Percentiles rank a stretch among this genome's conserved stretches.
Conservation (phyloP, 140 eudicot genomes). For the Senecio squalidus region DNA sequence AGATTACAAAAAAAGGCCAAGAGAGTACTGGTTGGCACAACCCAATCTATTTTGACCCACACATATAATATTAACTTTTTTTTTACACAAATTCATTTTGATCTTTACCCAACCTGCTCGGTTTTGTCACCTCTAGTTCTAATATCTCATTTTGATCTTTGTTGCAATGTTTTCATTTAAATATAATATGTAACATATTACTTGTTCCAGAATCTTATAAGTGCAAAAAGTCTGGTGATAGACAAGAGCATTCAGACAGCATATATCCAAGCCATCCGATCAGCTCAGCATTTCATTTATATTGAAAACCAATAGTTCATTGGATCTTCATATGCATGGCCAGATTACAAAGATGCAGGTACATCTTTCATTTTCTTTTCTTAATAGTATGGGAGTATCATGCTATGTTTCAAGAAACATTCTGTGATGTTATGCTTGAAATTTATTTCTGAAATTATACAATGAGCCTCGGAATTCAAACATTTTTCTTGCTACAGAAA, state of each 20-base stretch:
- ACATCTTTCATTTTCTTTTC: slow-evolving; percentile 10
- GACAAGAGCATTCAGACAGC: slow-evolving; percentile 95
- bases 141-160: neutral
- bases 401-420: slow-evolving; percentile 8
- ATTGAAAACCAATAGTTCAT: slow-evolving; percentile 95
- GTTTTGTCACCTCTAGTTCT: no score
- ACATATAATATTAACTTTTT: no score
- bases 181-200: no score
- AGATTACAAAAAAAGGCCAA: no score
- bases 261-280: slow-evolving; percentile 91
- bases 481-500: no score
- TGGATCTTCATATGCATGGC: slow-evolving; percentile 98
- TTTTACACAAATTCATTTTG: no score
- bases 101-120: no score
- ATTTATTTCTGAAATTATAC: neutral
- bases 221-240: slow-evolving; percentile 68
- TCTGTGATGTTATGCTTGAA: neutral
- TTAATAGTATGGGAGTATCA: neutral
- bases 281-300: slow-evolving; percentile 90
- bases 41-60: no score
- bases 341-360: slow-evolving; percentile 90
- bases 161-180: slow-evolving; percentile 2
- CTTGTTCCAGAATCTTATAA: slow-evolving; percentile 72
- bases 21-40: no score
- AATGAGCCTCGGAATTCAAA: no score